Conservation (phyloP, 805 yeast species). For the Citeromyces matritensis region DNA sequence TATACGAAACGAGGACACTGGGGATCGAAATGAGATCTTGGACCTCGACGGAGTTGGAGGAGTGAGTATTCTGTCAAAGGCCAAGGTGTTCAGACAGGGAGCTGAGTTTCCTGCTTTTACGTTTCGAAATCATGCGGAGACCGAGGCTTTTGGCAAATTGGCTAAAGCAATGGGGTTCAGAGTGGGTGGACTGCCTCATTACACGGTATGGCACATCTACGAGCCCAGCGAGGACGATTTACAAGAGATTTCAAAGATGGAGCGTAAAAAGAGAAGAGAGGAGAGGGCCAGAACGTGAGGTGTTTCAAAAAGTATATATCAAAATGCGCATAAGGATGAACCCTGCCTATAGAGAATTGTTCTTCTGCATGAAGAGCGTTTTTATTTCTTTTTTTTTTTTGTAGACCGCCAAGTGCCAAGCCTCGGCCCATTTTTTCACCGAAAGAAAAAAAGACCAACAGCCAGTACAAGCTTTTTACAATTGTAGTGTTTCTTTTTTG, state of each 20-base stretch:
- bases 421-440: no score
- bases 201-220: conserved; percentile 81
- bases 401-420: no score
- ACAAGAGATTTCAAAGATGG: conserved; percentile 51
- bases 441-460: no score
- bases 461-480: no score
- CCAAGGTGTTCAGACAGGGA: conserved; percentile 61
- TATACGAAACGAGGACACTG: conserved; percentile 36
- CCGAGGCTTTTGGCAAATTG: conserved; percentile 80
- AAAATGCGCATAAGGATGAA: no score
- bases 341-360: no score
- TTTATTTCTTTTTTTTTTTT: no score
- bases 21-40: conserved; percentile 47
- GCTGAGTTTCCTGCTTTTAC: conserved; percentile 80
- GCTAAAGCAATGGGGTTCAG: conserved; percentile 63
- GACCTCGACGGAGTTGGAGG: conserved; percentile 82
- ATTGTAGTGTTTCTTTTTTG: no score
- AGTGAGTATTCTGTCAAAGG: conserved; percentile 65
- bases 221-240: conserved; percentile 83
- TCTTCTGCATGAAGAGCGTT: no score
- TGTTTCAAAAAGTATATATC: no score
- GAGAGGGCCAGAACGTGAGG: not conserved
- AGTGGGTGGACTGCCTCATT: conserved; percentile 84
- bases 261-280: conserved; percentile 41
- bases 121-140: conserved; percentile 74